phyloP scores from a whole-genome alignment of 768 basidiomycete genomes.

The Neoboletus subvelutipes region DNA sequence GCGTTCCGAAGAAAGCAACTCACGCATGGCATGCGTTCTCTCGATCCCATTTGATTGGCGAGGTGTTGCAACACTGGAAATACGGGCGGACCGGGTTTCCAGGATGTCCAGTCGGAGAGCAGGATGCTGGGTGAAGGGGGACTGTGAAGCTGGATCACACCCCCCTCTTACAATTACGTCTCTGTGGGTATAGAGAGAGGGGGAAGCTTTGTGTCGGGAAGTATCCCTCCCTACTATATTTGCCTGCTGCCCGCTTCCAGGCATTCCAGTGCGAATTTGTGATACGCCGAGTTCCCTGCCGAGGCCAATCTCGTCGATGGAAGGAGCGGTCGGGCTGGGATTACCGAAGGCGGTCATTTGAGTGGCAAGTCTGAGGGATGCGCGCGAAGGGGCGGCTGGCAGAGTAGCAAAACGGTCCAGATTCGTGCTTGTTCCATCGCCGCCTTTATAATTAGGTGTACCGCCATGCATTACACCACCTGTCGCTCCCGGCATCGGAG shows the following conservation, averaged over 20 bases:
- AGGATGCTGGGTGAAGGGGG: not conserved
- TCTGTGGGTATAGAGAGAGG: not conserved
- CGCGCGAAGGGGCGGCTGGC: not conserved
- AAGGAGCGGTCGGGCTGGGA: not conserved
- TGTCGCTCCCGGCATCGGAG: not conserved
- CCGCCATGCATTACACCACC: not conserved
- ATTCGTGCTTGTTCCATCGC: not conserved
- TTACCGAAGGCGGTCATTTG: not conserved
- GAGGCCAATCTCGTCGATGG: not conserved
- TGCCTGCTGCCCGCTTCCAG: not conserved
- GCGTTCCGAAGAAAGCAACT: conserved; percentile 75
- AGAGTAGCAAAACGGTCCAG: too few species aligned
- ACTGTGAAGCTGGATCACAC: too few species aligned
- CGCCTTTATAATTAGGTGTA: not conserved
- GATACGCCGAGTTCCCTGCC: not conserved
- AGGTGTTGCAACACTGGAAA: conserved; percentile 11
- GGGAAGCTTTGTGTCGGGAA: not conserved
- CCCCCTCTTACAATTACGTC: not conserved
- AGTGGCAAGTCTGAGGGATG: not conserved
- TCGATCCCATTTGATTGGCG: conserved; percentile 36
- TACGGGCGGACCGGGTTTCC: not conserved
- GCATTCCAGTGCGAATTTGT: not conserved
- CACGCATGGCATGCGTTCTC: conserved; percentile 73
- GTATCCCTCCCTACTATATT: not conserved
- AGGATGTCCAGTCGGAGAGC: not conserved